Evolutionary conservation across 805 yeast species (phyloP).

Genomic region (Candida ortonii): DNA sequence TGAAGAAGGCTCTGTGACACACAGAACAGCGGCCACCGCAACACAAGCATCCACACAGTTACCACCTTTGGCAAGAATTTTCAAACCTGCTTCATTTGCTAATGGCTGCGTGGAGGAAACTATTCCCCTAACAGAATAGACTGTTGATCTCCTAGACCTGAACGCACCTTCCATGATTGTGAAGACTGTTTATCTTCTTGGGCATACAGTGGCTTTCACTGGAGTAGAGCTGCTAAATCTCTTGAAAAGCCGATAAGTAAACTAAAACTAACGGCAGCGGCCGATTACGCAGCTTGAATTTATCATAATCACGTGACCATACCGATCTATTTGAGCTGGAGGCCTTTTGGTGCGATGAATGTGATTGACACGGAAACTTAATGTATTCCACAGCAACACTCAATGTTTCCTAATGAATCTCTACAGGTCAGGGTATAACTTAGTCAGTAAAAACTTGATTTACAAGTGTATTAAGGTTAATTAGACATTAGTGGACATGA

Average conservation of each 20-base stretch:
- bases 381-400: no score
- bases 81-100: constrained; percentile 71
- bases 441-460: not conserved
- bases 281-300: no score
- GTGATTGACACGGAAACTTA: no score
- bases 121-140: constrained; percentile 68
- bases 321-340: no score
- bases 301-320: no score
- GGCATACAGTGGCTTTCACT: not conserved
- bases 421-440: no score
- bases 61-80: constrained; percentile 67
- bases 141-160: constrained; percentile 67
- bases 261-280: no score
- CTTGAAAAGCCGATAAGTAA: constrained; percentile 4
- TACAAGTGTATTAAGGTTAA: no score
- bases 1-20: constrained; percentile 56
- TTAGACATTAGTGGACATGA: no score
- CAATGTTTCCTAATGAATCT: not conserved
- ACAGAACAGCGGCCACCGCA: constrained; percentile 55
- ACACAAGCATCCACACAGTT: constrained; percentile 67
- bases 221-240: no score
- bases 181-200: not conserved
- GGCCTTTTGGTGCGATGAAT: no score
- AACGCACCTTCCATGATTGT: constrained; percentile 8
- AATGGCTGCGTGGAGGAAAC: constrained; percentile 75